These are phyloP conservation scores for Sisymbrium altissimum DNA, from an alignment of 345 rosid species.

Conservation along the genomic window DNA sequence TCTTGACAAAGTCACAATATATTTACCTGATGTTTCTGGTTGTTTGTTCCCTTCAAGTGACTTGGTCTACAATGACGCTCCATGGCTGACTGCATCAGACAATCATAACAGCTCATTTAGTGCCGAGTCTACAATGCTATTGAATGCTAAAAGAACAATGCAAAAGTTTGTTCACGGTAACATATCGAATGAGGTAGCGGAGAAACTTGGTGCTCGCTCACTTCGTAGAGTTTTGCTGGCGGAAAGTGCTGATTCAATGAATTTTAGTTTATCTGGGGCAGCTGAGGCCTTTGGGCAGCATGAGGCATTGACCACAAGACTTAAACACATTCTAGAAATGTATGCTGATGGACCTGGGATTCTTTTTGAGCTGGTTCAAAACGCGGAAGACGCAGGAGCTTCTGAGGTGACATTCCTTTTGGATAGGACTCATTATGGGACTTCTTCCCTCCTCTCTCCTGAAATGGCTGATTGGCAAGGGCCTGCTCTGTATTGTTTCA, in stretches of 20 bases:
- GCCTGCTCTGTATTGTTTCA: conserved; percentile 93
- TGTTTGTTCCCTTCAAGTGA: conserved; percentile 72
- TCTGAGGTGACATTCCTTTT: conserved; percentile 85
- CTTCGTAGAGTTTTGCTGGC: conserved; percentile 92
- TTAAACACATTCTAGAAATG: conserved; percentile 95
- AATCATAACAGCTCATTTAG: conserved; percentile 47
- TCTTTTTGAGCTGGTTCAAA: conserved; percentile 92
- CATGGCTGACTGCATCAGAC: conserved; percentile 87
- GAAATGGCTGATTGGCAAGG: conserved; percentile 99
- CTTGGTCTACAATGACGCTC: conserved; percentile 93
- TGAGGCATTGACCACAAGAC: conserved; percentile 95
- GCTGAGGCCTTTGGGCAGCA: conserved; percentile 99
- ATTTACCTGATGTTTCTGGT: conserved; percentile 81
- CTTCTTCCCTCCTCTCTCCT: conserved; percentile 95
- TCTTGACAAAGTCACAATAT: conserved; percentile 61
- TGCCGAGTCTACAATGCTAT: conserved; percentile 48
- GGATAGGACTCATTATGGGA: conserved; percentile 93
- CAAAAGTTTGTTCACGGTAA: conserved; percentile 87
- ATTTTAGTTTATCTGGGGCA: conserved; percentile 85
- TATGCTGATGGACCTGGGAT: conserved; percentile 98
- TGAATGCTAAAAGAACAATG: conserved; percentile 60
- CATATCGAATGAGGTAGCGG: conserved; percentile 94
- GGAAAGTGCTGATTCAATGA: conserved; percentile 97
- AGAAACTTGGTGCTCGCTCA: conserved; percentile 91
- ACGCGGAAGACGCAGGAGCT: conserved; percentile 98